Percentiles rank a stretch among this genome's conserved stretches.
Evolutionary conservation across 306 rosid species (phyloP).

Genomic region (Cucurbita maxima): DNA sequence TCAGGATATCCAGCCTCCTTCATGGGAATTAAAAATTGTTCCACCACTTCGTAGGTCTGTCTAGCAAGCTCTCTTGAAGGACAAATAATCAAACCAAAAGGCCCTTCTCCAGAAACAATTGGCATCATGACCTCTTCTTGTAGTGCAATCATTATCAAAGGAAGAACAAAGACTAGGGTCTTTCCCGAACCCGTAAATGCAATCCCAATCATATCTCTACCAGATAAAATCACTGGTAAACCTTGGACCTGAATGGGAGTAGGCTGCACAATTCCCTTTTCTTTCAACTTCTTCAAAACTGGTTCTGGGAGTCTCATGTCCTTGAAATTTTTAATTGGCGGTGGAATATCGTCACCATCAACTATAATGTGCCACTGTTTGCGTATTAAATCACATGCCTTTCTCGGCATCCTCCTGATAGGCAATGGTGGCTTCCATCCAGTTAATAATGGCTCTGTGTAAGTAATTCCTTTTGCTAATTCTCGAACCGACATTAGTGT

Average conservation of each 20-base stretch:
- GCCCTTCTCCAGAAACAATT: conserved; percentile 79
- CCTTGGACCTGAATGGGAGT: conserved; percentile 98
- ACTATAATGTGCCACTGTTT: conserved; percentile 92
- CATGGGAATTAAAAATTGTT: conserved; percentile 54
- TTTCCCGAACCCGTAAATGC: conserved; percentile 91
- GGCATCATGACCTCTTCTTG: conserved; percentile 98
- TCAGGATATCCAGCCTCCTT: conserved; percentile 88
- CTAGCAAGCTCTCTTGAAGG: conserved; percentile 92
- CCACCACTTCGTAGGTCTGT: conserved; percentile 89
- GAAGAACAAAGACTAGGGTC: conserved; percentile 80
- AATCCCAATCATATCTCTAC: conserved; percentile 92
- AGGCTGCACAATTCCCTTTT: conserved; percentile 82
- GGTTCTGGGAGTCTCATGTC: conserved; percentile 91
- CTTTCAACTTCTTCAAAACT: conserved; percentile 55
- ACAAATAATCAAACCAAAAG: conserved; percentile 65
- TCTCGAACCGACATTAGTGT: conserved; percentile 86
- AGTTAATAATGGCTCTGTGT: conserved; percentile 57
- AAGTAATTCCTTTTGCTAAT: conserved; percentile 82
- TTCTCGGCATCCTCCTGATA: conserved; percentile 48
- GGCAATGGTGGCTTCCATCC: conserved; percentile 93
- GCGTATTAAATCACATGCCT: conserved; percentile 53
- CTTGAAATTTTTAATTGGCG: conserved; percentile 79
- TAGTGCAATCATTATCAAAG: conserved; percentile 80
- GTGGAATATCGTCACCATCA: conserved; percentile 61
- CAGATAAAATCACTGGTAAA: conserved; percentile 75